phyloP scores from a whole-genome alignment of 495 filamentous ascomycete species.

The Penicillium subrubescens region DNA sequence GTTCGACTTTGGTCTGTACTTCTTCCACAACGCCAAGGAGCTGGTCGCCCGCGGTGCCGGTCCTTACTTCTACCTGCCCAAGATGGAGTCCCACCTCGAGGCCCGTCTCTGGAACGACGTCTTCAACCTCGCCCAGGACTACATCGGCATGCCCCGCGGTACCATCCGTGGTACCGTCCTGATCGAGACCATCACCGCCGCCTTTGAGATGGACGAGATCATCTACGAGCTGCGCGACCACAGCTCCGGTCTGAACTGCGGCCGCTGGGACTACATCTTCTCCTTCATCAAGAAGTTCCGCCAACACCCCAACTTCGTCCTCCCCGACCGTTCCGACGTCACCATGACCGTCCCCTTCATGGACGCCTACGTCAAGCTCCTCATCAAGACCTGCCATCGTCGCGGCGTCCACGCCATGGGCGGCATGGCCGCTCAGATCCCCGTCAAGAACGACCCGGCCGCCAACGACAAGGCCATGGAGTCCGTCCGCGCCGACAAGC shows the following conservation, averaged over 20 bases:
- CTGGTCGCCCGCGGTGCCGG: slow-evolving; percentile 80
- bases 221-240: slow-evolving; percentile 99
- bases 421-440: slow-evolving; percentile 98
- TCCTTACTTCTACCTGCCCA: slow-evolving; percentile 99
- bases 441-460: slow-evolving; percentile 88
- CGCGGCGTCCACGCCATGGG: slow-evolving; percentile 98
- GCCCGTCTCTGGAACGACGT: slow-evolving; percentile 98
- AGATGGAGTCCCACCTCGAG: slow-evolving; percentile 99
- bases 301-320: slow-evolving; percentile 86
- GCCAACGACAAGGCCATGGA: slow-evolving; percentile 96
- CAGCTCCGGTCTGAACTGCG: slow-evolving; percentile 95
- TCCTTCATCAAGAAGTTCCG: slow-evolving; percentile 99
- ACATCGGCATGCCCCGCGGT: slow-evolving; percentile 81
- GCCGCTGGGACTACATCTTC: slow-evolving; percentile 99
- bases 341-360: slow-evolving; percentile 99
- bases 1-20: slow-evolving; percentile 99
- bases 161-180: slow-evolving; percentile 95
- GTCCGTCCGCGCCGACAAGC: slow-evolving; percentile 89
- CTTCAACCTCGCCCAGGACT: slow-evolving; percentile 96
- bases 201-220: slow-evolving; percentile 99
- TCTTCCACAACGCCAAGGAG: slow-evolving; percentile 97
- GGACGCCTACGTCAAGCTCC: slow-evolving; percentile 93
- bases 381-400: slow-evolving; percentile 97
- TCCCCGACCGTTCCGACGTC: slow-evolving; percentile 87
- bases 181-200: slow-evolving; percentile 97